Conservation (phyloP, 192 early-diverging fungal species). For the Mortierella claussenii region DNA sequence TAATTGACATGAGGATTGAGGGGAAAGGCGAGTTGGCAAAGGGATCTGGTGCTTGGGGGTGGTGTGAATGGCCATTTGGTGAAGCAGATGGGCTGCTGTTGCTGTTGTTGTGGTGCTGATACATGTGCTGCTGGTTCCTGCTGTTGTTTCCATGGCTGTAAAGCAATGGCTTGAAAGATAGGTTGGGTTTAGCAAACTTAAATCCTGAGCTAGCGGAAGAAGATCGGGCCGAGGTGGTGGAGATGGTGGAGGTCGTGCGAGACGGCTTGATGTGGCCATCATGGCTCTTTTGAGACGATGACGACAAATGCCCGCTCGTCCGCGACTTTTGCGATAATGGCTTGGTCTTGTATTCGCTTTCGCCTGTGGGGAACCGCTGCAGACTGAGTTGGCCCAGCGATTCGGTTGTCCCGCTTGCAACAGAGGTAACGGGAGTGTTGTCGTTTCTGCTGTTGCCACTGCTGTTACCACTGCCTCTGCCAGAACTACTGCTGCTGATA, state of each 20-base stretch:
- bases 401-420: slow-evolving; percentile 19
- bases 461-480: slow-evolving; percentile 10
- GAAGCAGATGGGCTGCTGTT: background rate
- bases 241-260: slow-evolving; percentile 29
- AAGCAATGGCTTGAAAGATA: slow-evolving; percentile 46
- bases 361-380: slow-evolving; percentile 48
- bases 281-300: background rate
- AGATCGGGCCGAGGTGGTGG: slow-evolving; percentile 51
- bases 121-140: slow-evolving; percentile 27
- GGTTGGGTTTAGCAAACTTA: slow-evolving; percentile 43
- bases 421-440: slow-evolving; percentile 9
- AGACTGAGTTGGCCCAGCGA: slow-evolving; percentile 40
- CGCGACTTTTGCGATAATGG: slow-evolving; percentile 4
- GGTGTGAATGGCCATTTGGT: slow-evolving; percentile 11
- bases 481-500: slow-evolving; percentile 18
- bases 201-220: slow-evolving; percentile 52
- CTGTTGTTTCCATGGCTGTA: slow-evolving; percentile 39
- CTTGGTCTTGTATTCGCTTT: slow-evolving; percentile 25
- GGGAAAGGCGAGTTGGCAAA: slow-evolving; percentile 43
- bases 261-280: slow-evolving; percentile 11
- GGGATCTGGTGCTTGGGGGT: slow-evolving; percentile 22
- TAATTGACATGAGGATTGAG: slow-evolving; percentile 25
- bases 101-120: slow-evolving; percentile 13
- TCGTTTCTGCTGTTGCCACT: slow-evolving; percentile 11
- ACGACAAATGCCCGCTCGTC: background rate